These are phyloP conservation scores for carrot (Daucus carota) DNA, from an alignment of 129 eudicot genomes.

Conservation along the genomic window DH1_v3.0 NC_030382.2:38585001-38585500, in stretches of 20 bases:
- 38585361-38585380: neutral
- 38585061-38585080: neutral
- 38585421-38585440: too few species aligned
- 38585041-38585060: neutral
- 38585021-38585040: slow-evolving; percentile 20
- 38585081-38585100: neutral
- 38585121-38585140: neutral
- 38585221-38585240: neutral
- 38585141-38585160: neutral
- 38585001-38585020: slow-evolving; percentile 72
- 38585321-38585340: neutral
- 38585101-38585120: neutral
- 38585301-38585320: neutral
- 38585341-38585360: too few species aligned
- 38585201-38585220: neutral
- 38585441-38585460: too few species aligned
- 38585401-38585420: too few species aligned
- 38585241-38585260: neutral
- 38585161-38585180: neutral
- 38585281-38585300: neutral
- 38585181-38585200: neutral
- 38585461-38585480: too few species aligned
- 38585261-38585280: neutral
- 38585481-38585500: too few species aligned
- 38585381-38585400: neutral